Base-by-base conservation (phyloP, 345 rosid species). In the Populus euphratica region DNA sequence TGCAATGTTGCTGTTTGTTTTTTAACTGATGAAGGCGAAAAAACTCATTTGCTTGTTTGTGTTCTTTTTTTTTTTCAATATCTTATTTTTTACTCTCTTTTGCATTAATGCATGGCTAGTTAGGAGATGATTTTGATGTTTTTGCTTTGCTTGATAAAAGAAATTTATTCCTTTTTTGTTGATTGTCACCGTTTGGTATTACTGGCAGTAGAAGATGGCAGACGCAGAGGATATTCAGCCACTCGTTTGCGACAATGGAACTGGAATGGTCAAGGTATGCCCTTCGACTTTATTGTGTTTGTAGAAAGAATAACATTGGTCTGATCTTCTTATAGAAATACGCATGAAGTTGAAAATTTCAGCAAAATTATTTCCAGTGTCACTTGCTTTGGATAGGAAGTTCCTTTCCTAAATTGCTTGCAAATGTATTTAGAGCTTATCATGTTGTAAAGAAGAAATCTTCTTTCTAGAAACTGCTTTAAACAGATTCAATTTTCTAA, bases 221-320 rank as follows among this genome's bases (percentile, higher is more conserved):
- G 93, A 88, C 0, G 79, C 68, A 43, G 90, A 88, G 83, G 93
- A 90, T 71, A 82, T 89, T 79, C 91, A 89, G 78, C 93, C 93
- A 12, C 90, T 89, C 41, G 89, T 92, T 27, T 90, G 93, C 41
- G 97, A 91, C 79, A 91, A 91, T 89, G 94, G 96, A 80, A 91
- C 96, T 17, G 96, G 96, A 82, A 91, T 92, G 97, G 94, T 92
- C 72, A 92, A 90, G 94, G 97, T 92, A 75, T 49, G 77, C 69
- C 20, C 31, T 21, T 27, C 17, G 49, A 35, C 56, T 52, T 31
- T 41, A 1, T 25, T 67, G 4, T 25, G 4, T 47, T 23, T 16
- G 18, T 56, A 23, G 63, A 9, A 56, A n/a, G 27, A 9, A 2
- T 3, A 56, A 56, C 14, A n/a, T n/a, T 56, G 63, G 4, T 56